Evolutionary conservation across 164 flowering plant genomes (phyloP).

Genomic region (Echeveria elegans): DNA sequence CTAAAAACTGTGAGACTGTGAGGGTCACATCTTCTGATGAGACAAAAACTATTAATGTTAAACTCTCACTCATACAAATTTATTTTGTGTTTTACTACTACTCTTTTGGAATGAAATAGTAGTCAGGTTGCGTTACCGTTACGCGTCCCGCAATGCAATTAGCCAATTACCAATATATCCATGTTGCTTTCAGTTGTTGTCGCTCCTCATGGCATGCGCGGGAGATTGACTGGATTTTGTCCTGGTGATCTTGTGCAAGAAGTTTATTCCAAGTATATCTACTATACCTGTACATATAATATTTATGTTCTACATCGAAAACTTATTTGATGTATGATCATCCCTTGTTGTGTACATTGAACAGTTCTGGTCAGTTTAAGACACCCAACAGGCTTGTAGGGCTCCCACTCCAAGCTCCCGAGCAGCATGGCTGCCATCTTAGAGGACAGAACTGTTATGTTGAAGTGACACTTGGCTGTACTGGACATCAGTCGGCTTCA

Average conservation of each 20-base stretch:
- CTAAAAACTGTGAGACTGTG: neutral
- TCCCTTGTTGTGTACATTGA: constrained; percentile 9
- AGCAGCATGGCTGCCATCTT: constrained; percentile 45
- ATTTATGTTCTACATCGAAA: neutral
- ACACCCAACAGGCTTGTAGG: constrained; percentile 51
- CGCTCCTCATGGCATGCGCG: constrained; percentile 95
- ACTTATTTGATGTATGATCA: neutral
- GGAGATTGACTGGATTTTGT: constrained; percentile 77
- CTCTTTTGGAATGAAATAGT: neutral
- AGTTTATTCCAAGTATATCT: constrained; percentile 53
- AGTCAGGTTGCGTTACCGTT: neutral
- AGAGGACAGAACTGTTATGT: constrained; percentile 69
- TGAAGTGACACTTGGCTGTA: constrained; percentile 73
- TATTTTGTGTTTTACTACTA: neutral
- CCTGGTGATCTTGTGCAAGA: constrained; percentile 92
- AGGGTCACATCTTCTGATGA: neutral
- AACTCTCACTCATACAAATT: neutral
- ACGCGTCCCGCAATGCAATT: neutral
- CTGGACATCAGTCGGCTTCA: constrained; percentile 26
- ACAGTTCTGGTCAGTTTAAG: constrained; percentile 53
- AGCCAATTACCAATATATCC: neutral
- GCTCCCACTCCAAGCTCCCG: constrained; percentile 47
- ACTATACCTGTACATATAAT: neutral
- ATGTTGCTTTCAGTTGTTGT: constrained; percentile 50
- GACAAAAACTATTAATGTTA: neutral